Evolutionary conservation across 257 asterid species (phyloP).

Genomic region (Solanum pennellii): DNA sequence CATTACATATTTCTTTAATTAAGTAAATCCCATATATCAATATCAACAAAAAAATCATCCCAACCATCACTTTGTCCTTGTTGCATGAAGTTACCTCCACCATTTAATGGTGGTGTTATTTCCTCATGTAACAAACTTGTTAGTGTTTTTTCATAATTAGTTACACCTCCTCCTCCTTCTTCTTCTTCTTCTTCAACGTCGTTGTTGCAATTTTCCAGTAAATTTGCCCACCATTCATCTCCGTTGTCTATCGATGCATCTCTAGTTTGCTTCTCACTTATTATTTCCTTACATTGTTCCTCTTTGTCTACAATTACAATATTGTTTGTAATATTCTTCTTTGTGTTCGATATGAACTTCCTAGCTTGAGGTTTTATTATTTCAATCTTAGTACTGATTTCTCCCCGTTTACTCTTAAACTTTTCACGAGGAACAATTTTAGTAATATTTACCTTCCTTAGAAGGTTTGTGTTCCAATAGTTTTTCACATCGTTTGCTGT

Average conservation of each 20-base stretch:
- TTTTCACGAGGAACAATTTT: not conserved
- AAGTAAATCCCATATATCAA: not conserved
- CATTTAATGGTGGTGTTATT: not conserved
- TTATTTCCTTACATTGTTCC: not conserved
- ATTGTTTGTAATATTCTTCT: not conserved
- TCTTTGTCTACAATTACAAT: not conserved
- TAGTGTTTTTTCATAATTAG: not conserved
- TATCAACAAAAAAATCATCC: not conserved
- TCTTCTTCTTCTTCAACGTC: not conserved
- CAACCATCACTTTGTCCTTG: not conserved
- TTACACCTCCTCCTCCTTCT: not conserved
- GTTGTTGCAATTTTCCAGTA: not conserved
- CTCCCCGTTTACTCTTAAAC: slow-evolving; percentile 12
- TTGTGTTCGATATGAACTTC: not conserved
- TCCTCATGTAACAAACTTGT: not conserved
- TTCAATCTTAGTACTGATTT: not conserved
- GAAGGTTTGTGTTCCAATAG: slow-evolving; percentile 13
- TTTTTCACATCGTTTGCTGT: slow-evolving; percentile 20
- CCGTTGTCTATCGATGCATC: not conserved
- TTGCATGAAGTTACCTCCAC: not conserved
- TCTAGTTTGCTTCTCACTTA: not conserved
- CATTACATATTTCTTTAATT: not conserved
- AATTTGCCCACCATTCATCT: not conserved
- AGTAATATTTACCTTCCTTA: not conserved
- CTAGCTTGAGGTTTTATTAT: not conserved